Conservation (phyloP, 495 filamentous ascomycete genomes). For the Neurospora sp. region DNA sequence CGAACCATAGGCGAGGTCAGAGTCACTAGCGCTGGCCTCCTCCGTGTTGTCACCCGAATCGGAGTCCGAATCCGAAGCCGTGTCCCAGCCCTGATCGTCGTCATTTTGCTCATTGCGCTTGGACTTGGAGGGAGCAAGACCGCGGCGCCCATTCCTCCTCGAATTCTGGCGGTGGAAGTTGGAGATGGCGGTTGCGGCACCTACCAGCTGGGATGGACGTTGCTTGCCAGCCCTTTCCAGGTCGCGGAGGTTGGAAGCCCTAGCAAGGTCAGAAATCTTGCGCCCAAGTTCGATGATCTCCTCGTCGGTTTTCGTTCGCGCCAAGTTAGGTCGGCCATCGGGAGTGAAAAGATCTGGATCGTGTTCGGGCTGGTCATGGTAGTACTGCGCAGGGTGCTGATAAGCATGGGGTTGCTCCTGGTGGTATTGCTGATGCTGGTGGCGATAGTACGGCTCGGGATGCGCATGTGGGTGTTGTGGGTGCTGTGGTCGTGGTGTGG, state of each 20-base stretch:
- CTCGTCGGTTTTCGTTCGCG: constrained; percentile 34
- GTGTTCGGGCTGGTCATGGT: constrained; percentile 8
- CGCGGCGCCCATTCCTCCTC: constrained; percentile 14
- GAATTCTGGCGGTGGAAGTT: constrained; percentile 27
- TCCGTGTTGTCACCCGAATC: constrained; percentile 23
- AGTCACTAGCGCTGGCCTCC: constrained; percentile 18
- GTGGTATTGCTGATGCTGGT: constrained; percentile 7
- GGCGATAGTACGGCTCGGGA: neutral
- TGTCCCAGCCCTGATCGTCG: constrained; percentile 36
- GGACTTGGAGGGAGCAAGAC: constrained; percentile 28
- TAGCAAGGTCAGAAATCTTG: constrained; percentile 34
- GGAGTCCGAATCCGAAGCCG: constrained; percentile 30
- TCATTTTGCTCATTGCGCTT: constrained; percentile 16
- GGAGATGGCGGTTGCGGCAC: constrained; percentile 27
- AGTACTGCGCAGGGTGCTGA: constrained; percentile 3
- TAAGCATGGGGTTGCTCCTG: constrained; percentile 10
- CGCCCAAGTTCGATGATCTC: constrained; percentile 39
- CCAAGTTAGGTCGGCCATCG: constrained; percentile 19
- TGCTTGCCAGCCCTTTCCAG: constrained; percentile 27
- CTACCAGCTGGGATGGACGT: constrained; percentile 27
- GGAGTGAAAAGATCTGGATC: constrained; percentile 10
- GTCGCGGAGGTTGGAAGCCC: constrained; percentile 31
- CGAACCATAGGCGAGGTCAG: constrained; percentile 38
- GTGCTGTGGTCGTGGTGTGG: neutral
- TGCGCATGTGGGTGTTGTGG: neutral